Evolutionary conservation across 352 stramenopile genomes (phyloP), one percentile per base, ranked within the genome.

Genomic region (Phytophthora ohioensis): DNA sequence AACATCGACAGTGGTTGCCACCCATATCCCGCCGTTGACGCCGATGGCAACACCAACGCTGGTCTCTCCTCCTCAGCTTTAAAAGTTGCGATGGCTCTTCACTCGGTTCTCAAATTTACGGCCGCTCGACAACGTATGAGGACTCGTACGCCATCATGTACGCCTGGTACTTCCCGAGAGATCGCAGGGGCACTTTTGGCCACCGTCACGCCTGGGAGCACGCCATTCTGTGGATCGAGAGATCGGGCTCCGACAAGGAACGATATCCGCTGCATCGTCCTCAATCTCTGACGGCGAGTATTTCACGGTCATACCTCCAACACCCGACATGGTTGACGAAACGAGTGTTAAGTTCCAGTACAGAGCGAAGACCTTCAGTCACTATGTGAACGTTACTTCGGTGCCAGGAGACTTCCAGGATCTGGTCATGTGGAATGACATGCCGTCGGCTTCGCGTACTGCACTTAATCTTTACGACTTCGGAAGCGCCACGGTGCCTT

Each of bases 401-500:
- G 41, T 30, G 15, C 10, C 34, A 1, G 71, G 71, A 11, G 71
- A 79, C 30, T 65, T 69, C 17, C 67, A 69, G 34, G 59, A 69
- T 5, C 52, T 74, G 9, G 31, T 69, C 45, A 57, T 73, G 36
- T 73, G 60, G 59, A 42, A 57, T 5, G 59, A 73, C 45, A 56
- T 73, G 66, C 45, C 59, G 5, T 21, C 43, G 9, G 67, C 62
- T 30, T 57, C 72, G 9, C 67, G 63, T n/a, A 60, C 57, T 11
- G 72, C 72, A 15, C 54, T 79, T 12, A 67, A 79, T 32, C 64
- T 65, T 35, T 59, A 69, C 17, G 55, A 76, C 51, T 76, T 76
- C 30, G 72, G 67, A 3, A 71, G 49, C 4, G 72, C 72, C 13
- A 71, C 60, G 2, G 72, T 76, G 34, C 72, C 67, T 13, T 69